A percentile compares a stretch with the other conserved stretches of the same genome.
Evolutionary conservation across 148 eudicot genomes (phyloP).

Genomic region (Talinum fruticosum): DNA sequence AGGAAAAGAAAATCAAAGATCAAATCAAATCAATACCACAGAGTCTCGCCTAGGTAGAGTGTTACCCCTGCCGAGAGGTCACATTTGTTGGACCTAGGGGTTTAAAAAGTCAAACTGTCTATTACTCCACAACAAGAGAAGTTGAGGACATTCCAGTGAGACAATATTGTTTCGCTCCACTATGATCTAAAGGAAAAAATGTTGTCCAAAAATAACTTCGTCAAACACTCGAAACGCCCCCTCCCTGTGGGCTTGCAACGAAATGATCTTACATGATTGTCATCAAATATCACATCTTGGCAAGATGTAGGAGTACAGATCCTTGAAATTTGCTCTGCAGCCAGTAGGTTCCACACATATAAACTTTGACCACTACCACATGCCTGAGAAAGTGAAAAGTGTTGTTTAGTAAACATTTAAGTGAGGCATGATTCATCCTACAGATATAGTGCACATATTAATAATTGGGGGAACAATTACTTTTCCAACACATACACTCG

Average conservation of each 20-base stretch:
- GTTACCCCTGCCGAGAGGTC: no score
- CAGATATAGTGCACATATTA: not conserved
- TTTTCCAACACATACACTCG: not conserved
- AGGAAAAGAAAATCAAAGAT: no score
- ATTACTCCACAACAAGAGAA: not conserved
- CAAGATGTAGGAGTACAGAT: slow-evolving; percentile 43
- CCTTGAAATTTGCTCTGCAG: slow-evolving; percentile 67
- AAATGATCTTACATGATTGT: slow-evolving; percentile 65
- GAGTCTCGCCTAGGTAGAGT: no score
- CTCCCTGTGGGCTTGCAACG: not conserved
- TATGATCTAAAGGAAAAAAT: not conserved
- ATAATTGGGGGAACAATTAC: not conserved
- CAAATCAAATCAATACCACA: no score
- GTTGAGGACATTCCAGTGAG: not conserved
- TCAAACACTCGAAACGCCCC: no score
- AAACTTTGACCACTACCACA: slow-evolving; percentile 76
- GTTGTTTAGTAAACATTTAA: slow-evolving; percentile 17
- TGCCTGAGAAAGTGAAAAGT: slow-evolving; percentile 43
- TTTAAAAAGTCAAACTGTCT: not conserved
- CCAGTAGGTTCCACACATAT: slow-evolving; percentile 87
- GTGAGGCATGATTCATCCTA: not conserved
- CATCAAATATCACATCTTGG: slow-evolving; percentile 82
- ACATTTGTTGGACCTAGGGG: no score
- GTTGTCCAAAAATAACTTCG: no score
- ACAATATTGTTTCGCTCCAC: not conserved